Evolutionary conservation across 2,329 filamentous ascomycete genomes (phyloP).

Genomic region (Gnomoniopsis sp.): DNA sequence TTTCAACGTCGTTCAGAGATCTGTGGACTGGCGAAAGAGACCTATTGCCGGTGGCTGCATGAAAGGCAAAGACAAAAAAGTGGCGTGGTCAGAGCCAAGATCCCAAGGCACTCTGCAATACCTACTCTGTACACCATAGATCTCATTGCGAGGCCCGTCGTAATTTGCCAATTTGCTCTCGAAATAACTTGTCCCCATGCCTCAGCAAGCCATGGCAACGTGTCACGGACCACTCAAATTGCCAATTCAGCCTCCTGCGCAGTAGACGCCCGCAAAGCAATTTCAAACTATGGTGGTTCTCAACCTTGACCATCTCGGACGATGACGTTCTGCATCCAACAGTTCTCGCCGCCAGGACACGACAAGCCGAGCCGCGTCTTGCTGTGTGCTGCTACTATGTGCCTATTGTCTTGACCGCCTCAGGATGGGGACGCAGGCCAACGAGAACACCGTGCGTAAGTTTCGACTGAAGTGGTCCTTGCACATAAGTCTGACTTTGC

Average conservation of each 20-base stretch:
- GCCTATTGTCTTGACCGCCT: constrained; percentile 5
- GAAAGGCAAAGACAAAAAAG: not conserved
- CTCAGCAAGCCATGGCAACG: not conserved
- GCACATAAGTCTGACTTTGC: not conserved
- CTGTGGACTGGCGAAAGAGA: not conserved
- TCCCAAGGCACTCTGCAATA: not conserved
- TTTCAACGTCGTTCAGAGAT: not conserved
- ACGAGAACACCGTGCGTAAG: constrained; percentile 7
- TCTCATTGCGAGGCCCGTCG: not conserved
- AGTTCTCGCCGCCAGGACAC: not conserved
- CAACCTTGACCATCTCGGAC: not conserved
- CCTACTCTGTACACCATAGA: too few relatives aligned
- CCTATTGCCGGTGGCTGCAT: not conserved
- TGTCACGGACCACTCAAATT: not conserved
- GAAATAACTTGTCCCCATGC: too few relatives aligned
- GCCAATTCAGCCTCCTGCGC: not conserved
- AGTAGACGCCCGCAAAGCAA: not conserved
- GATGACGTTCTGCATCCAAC: not conserved
- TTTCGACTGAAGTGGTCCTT: constrained; percentile 1
- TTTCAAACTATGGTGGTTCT: not conserved
- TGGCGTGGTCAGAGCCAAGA: not conserved
- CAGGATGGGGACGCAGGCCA: not conserved
- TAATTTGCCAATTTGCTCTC: not conserved
- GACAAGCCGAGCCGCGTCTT: not conserved
- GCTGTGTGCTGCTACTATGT: too few relatives aligned